A percentile compares a stretch with the other conserved stretches of the same genome.
Conservation (phyloP, 371 early-diverging fungal genomes). For the Syncephalastrum racemosum region DNA sequence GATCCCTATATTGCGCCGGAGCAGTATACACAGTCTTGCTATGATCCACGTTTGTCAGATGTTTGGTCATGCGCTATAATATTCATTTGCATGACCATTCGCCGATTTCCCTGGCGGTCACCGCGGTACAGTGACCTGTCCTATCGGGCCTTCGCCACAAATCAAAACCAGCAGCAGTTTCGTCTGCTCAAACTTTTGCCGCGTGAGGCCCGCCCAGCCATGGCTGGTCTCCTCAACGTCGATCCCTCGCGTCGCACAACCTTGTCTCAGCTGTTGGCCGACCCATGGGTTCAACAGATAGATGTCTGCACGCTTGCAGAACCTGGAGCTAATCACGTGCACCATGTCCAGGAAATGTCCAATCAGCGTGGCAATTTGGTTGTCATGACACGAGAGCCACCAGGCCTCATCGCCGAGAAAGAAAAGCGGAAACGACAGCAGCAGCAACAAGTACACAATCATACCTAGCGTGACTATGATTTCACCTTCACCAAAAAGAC, state of each 20-base stretch:
- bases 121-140: constrained; percentile 62
- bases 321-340: constrained; percentile 46
- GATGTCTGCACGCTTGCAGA: constrained; percentile 53
- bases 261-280: constrained; percentile 41
- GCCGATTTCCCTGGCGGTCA: constrained; percentile 75
- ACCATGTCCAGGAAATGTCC: constrained; percentile 39
- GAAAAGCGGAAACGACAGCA: constrained; percentile 26
- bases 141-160: constrained; percentile 49
- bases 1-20: constrained; percentile 95
- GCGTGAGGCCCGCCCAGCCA: constrained; percentile 44
- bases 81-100: constrained; percentile 73
- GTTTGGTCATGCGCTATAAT: constrained; percentile 82
- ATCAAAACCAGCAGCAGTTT: constrained; percentile 39
- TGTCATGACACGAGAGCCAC: constrained; percentile 42
- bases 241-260: constrained; percentile 52
- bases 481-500: too few relatives aligned
- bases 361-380: constrained; percentile 38
- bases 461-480: too few relatives aligned
- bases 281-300: constrained; percentile 55
- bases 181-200: constrained; percentile 50
- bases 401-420: constrained; percentile 47
- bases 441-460: too few relatives aligned
- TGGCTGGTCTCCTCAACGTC: constrained; percentile 50
- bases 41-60: constrained; percentile 73
- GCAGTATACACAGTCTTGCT: constrained; percentile 59